phyloP scores from a whole-genome alignment of 164 flowering plant genomes.

The Aristolochia contorta region DNA sequence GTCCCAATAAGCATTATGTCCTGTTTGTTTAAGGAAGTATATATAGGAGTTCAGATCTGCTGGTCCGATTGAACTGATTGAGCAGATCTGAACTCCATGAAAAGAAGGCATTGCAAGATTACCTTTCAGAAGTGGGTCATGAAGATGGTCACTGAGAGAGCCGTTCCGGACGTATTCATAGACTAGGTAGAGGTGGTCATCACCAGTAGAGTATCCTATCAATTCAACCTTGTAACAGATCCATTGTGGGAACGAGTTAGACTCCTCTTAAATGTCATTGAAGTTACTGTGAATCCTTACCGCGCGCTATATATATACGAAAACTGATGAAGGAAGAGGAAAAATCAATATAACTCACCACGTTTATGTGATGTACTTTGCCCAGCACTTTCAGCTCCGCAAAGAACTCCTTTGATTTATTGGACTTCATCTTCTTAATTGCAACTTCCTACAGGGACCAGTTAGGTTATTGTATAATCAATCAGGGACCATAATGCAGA shows the following conservation, averaged over 20 bases:
- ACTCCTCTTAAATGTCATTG: background rate
- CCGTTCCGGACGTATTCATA: slow-evolving; percentile 55
- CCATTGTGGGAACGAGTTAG: background rate
- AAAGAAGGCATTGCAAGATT: background rate
- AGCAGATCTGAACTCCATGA: too few species aligned
- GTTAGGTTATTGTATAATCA: background rate
- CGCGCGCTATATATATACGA: background rate
- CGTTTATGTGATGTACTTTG: slow-evolving; percentile 62
- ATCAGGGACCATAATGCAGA: background rate
- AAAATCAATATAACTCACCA: slow-evolving; percentile 28
- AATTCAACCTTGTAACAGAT: slow-evolving; percentile 45
- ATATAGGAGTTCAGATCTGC: too few species aligned
- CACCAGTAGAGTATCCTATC: slow-evolving; percentile 55
- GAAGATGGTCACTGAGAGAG: slow-evolving; percentile 58
- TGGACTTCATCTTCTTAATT: slow-evolving; percentile 61
- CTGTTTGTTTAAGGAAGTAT: too few species aligned
- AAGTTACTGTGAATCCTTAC: background rate
- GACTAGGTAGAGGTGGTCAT: slow-evolving; percentile 54
- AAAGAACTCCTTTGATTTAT: slow-evolving; percentile 55
- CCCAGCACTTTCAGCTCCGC: slow-evolving; percentile 64
- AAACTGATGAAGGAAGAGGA: background rate
- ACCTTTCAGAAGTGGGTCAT: slow-evolving; percentile 56
- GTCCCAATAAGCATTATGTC: too few species aligned
- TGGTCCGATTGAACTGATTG: too few species aligned
- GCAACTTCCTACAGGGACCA: slow-evolving; percentile 43